Evolutionary conservation across 2,329 filamentous ascomycete species (phyloP), one percentile per base, ranked within the genome.

Genomic region (Fusarium sp.): DNA sequence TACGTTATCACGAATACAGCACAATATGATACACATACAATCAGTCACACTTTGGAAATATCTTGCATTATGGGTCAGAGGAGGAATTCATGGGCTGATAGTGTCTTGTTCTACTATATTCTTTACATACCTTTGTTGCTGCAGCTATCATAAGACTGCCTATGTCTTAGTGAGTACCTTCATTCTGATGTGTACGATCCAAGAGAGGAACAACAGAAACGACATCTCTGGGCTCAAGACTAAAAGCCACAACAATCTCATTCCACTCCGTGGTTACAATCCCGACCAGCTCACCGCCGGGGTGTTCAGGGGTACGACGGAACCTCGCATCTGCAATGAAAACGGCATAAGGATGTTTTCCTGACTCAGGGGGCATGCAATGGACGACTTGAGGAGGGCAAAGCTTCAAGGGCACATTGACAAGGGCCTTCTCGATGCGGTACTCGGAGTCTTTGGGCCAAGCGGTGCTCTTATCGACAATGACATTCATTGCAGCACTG

Each of bases 241-340:
- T 46, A 17, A 60, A 60, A 13, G 24, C 33, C 9, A 48, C 46
- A 24, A 35, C 20, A 30, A 40, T 58, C 20, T 47, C 26, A 13
- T 30, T n/a, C 43, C 60, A 48, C 4, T 41, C n/a, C 24, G 35
- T 17, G 37, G 50, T 33, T 6, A 45, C 49, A 7, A 66, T 37
- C 10, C 17, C 43, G 17, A n/a, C 19, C 5, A 68, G 48, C 24
- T 66, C 55, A 41, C 65, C 65, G 10, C 54, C 55, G 22, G 55
- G 47, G 3, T 68, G 32, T 13, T 61, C 46, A 17, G 43, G 30
- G 11, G 65, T 68, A 37, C 54, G 35, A 2, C 28, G 50, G 22
- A 68, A 67, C 19, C 53, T 67, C 11, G 41, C 57, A 11, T 45
- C 32, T 8, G 47, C 58, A 22, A 67, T 40, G 14, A 41, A 33